Evolutionary conservation across 495 filamentous ascomycete species (phyloP).

Genomic region (Aspergillus olivimuriae): DNA sequence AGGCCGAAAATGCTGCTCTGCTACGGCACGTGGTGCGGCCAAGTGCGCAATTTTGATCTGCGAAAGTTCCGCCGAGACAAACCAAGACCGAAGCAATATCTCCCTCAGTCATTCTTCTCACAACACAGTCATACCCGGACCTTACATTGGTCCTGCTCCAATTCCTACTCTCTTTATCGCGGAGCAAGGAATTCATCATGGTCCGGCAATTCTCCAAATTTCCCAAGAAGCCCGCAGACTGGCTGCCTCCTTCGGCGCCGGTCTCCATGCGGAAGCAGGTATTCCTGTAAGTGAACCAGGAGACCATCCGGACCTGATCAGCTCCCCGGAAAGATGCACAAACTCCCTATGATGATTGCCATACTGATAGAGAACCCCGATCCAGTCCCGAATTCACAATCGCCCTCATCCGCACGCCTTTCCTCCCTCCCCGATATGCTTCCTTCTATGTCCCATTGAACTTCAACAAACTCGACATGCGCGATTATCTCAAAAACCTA

Average conservation of each 20-base stretch:
- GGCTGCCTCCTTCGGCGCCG: constrained; percentile 14
- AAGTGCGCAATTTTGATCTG: constrained; percentile 27
- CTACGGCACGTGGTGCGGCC: constrained; percentile 37
- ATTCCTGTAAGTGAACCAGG: constrained; percentile 53
- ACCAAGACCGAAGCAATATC: background rate
- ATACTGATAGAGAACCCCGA: background rate
- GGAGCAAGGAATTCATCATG: constrained; percentile 27
- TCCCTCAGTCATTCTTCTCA: background rate
- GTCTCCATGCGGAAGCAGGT: constrained; percentile 48
- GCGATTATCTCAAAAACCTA: constrained; percentile 75
- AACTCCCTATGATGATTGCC: constrained; percentile 2
- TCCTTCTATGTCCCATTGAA: constrained; percentile 79
- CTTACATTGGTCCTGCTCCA: too few species aligned
- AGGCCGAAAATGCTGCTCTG: background rate
- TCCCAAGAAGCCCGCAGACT: constrained; percentile 20
- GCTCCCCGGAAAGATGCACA: too few species aligned
- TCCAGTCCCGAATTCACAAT: constrained; percentile 71
- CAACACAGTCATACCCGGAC: too few species aligned
- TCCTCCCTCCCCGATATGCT: constrained; percentile 69
- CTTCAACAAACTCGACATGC: constrained; percentile 86
- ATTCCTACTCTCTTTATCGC: too few species aligned
- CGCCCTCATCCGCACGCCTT: constrained; percentile 64
- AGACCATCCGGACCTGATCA: too few species aligned
- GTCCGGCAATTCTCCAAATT: constrained; percentile 27
- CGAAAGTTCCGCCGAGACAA: constrained; percentile 28